A percentile compares a stretch with the other conserved stretches of the same genome.
phyloP scores from a whole-genome alignment of 768 basidiomycete species.

The Paxillus ammoniavirescens region DNA sequence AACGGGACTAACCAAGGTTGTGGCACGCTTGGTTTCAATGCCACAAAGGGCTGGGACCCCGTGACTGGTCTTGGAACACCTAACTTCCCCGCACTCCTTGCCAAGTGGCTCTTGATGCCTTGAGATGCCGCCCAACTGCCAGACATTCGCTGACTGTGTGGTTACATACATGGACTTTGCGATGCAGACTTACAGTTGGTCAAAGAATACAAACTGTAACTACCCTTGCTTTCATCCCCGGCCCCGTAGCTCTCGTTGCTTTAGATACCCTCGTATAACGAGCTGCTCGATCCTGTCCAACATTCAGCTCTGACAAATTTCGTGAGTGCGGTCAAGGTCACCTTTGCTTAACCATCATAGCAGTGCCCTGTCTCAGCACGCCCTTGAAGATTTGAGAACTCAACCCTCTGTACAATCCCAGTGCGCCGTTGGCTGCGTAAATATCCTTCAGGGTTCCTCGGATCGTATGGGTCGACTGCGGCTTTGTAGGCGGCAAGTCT shows the following conservation, averaged over 20 bases:
- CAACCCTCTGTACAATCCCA: slow-evolving; percentile 50
- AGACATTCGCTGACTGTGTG: slow-evolving; percentile 5
- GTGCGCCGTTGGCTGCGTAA: slow-evolving; percentile 23
- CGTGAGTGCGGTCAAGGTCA: slow-evolving; percentile 13
- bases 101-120: slow-evolving; percentile 31
- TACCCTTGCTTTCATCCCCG: background rate
- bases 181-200: background rate
- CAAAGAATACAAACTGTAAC: background rate
- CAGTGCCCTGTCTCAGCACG: slow-evolving; percentile 56
- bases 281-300: slow-evolving; percentile 16
- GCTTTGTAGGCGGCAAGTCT: slow-evolving; percentile 1
- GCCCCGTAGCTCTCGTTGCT: slow-evolving; percentile 3
- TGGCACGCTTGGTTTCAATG: slow-evolving; percentile 35
- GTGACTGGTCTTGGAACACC: slow-evolving; percentile 54
- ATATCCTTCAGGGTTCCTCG: slow-evolving; percentile 14
- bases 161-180: background rate
- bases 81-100: slow-evolving; percentile 35
- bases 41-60: slow-evolving; percentile 32
- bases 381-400: slow-evolving; percentile 51
- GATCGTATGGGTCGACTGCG: background rate
- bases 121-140: too few species aligned
- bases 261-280: slow-evolving; percentile 14
- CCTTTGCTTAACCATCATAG: slow-evolving; percentile 59
- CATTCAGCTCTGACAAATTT: background rate
- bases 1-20: slow-evolving; percentile 47